A percentile compares a stretch with the other conserved stretches of the same genome.
phyloP scores from a whole-genome alignment of 225 moss, liverwort and hornwort species.

The Bryoerythrophyllum caledonicum region DNA sequence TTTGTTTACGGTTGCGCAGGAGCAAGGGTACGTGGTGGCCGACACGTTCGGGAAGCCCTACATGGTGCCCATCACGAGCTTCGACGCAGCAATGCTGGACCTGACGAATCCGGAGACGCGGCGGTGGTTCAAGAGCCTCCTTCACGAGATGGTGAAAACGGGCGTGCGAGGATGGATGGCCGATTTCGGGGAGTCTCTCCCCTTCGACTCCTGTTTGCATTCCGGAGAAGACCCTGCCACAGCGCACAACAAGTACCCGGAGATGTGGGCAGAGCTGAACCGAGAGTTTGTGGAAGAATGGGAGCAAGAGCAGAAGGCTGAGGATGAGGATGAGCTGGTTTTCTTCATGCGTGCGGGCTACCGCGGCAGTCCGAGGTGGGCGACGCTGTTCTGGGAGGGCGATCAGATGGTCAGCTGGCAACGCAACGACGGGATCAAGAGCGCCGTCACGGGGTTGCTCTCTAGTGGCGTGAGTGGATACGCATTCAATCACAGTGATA shows the following conservation, averaged over 20 bases:
- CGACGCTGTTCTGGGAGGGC: slow-evolving; percentile 88
- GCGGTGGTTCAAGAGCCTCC: slow-evolving; percentile 64
- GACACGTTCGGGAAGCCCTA: slow-evolving; percentile 60
- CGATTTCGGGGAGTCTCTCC: slow-evolving; percentile 87
- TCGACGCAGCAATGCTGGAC: slow-evolving; percentile 80
- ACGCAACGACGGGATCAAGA: slow-evolving; percentile 84
- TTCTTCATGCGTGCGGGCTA: slow-evolving; percentile 85
- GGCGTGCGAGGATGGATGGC: slow-evolving; percentile 96
- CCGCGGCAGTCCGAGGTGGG: slow-evolving; percentile 75
- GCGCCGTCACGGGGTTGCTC: slow-evolving; percentile 80
- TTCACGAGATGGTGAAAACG: slow-evolving; percentile 63
- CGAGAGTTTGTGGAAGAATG: slow-evolving; percentile 84
- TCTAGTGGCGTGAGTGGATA: slow-evolving; percentile 75
- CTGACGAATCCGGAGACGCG: slow-evolving; percentile 69
- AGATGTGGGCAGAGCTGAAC: slow-evolving; percentile 85
- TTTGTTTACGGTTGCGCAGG: slow-evolving; percentile 48
- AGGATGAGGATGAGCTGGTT: slow-evolving; percentile 46
- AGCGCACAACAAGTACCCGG: slow-evolving; percentile 79
- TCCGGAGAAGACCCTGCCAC: slow-evolving; percentile 71
- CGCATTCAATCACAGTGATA: slow-evolving; percentile 84
- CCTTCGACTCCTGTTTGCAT: slow-evolving; percentile 64
- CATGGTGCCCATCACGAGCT: slow-evolving; percentile 87
- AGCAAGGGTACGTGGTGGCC: slow-evolving; percentile 50
- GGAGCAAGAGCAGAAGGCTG: slow-evolving; percentile 49
- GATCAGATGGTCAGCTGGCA: slow-evolving; percentile 99